Evolutionary conservation across 169 alveolate genomes (phyloP).

Genomic region (Eimeria necatrix): DNA sequence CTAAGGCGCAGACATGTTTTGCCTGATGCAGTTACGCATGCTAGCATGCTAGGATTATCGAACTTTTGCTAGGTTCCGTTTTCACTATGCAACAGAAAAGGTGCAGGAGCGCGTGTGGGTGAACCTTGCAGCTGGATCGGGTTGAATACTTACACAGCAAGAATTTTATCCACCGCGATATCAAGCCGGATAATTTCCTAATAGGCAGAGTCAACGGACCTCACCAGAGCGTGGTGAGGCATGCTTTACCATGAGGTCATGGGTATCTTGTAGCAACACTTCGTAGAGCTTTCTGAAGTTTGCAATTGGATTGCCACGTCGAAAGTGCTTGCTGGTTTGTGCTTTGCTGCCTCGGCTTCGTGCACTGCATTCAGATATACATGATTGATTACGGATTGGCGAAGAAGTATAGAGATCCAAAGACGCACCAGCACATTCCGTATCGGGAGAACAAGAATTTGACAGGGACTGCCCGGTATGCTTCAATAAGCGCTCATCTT

Average conservation of each 20-base stretch:
- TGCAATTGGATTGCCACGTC: background rate
- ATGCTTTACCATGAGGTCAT: background rate
- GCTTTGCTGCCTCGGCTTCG: too few species aligned
- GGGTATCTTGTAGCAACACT: too few species aligned
- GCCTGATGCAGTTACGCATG: too few species aligned
- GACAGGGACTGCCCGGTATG: conserved; percentile 99
- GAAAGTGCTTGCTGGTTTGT: background rate
- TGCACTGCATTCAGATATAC: conserved; percentile 91
- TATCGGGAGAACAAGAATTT: conserved; percentile 98
- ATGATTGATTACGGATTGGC: conserved; percentile 98
- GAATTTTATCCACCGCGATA: conserved; percentile 97
- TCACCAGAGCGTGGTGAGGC: conserved; percentile 68
- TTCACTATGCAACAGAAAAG: too few species aligned
- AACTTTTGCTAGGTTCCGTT: too few species aligned
- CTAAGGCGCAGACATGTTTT: background rate
- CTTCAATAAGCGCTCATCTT: conserved; percentile 98
- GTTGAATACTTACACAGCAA: conserved; percentile 95
- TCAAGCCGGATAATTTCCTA: conserved; percentile 88
- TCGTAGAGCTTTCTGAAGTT: background rate
- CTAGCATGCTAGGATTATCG: too few species aligned
- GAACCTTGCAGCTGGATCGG: conserved; percentile 89
- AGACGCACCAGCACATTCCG: conserved; percentile 97
- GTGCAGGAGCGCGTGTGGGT: background rate
- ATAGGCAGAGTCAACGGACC: conserved; percentile 90
- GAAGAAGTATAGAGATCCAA: conserved; percentile 96